Base-by-base conservation (phyloP, 2,329 filamentous ascomycete species). In the Paracoccidioides lutzii region DNA sequence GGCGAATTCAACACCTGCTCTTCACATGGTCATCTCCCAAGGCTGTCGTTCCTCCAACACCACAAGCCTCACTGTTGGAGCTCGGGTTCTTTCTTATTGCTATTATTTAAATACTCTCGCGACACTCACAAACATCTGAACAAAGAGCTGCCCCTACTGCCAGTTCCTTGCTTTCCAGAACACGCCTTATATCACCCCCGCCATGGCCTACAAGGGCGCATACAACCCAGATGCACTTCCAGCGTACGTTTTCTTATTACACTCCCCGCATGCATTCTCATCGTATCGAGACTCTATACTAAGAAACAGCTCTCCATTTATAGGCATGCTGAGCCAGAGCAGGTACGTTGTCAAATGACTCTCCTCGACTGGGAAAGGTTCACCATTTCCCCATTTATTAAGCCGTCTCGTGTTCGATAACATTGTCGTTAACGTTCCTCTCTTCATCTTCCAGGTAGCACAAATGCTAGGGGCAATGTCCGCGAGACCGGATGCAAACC, bases 171-270 rank as follows among this genome's bases (percentile, higher is more conserved):
- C 45, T n/a, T 30, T 4, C 28, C 15, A 32, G 7, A 44, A 40
- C 33, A 32, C 28, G 28, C 40, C 38, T 4, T 32, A 42, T 10
- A 52, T 14, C 12, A 10, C 9, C 6, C 37, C 41, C 45, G 52
- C 68, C 59, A 97, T 97, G 91, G 91, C 91, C 56, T 97, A 97
- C 79, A 95, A 95, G 74, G 84, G 83, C 71, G 82, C 85, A 55
- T 93, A 90, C 76, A 95, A 98, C 71, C 90, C 90, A 38, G 91
- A 98, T 76, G 88, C 90, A 69, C 82, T 98, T 61, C 91, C 91
- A 68, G 89, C 89, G 87, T 93, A 79, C 75, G 85, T 74, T 55
- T 41, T 10, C 6, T 51, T 55, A 44, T 53, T 51, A 58, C 59
- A 64, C 54, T 62, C 59, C 54, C 32, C 52, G 43, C 35, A 5